phyloP scores from a whole-genome alignment of 192 early-diverging fungal species.

The Jimgerdemannia flammicorona region DNA sequence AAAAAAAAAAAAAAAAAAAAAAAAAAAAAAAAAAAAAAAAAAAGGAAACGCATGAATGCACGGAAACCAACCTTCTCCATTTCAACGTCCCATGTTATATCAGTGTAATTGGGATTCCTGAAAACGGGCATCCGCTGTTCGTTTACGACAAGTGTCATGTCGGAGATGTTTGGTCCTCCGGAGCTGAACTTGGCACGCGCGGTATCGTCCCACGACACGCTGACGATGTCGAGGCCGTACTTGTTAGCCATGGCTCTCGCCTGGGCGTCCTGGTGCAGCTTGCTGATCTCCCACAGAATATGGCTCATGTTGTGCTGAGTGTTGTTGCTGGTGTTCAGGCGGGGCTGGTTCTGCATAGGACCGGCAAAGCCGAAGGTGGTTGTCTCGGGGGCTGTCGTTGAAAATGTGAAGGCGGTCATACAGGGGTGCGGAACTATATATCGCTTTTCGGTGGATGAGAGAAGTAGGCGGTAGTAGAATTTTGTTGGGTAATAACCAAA shows the following conservation, averaged over 20 bases:
- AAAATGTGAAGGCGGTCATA: too few relatives aligned
- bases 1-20: too few relatives aligned
- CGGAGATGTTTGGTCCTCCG: slow-evolving; percentile 4
- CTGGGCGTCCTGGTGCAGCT: not conserved
- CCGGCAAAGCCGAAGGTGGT: not conserved
- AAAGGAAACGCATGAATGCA: not conserved
- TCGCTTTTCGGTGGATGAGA: too few relatives aligned
- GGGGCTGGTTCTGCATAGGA: too few relatives aligned
- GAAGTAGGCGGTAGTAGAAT: too few relatives aligned
- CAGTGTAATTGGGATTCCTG: slow-evolving; percentile 2
- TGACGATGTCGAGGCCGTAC: slow-evolving; percentile 5
- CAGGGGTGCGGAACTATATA: too few relatives aligned
- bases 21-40: not conserved
- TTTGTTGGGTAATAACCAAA: not conserved
- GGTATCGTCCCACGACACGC: slow-evolving; percentile 9
- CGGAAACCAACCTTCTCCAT: slow-evolving; percentile 6
- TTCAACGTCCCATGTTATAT: slow-evolving; percentile 3
- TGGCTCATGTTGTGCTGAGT: not conserved
- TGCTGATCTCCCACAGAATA: not conserved
- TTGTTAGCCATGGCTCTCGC: not conserved
- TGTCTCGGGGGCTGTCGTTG: not conserved
- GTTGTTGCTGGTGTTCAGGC: not conserved
- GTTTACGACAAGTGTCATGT: slow-evolving; percentile 3
- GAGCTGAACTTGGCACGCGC: not conserved
- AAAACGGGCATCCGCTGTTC: slow-evolving; percentile 7